phyloP scores from a whole-genome alignment of 345 rosid genomes.

The Rubroshorea leprosula region DNA sequence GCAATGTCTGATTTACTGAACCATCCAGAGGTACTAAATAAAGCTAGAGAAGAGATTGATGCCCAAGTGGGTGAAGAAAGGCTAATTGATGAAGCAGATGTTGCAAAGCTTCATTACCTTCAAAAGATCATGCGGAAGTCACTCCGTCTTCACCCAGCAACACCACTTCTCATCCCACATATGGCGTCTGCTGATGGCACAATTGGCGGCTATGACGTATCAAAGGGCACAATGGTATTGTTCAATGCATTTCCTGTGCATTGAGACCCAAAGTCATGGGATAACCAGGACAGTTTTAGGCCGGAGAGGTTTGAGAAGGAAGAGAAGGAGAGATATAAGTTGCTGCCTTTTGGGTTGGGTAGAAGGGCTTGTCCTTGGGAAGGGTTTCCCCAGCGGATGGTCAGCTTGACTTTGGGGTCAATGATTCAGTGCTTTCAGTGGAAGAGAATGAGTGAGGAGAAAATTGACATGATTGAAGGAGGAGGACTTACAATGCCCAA shows the following conservation, averaged over 20 bases:
- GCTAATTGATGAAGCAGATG: constrained; percentile 3
- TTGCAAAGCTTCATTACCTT: constrained; percentile 3
- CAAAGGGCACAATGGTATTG: background rate
- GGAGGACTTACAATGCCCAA: constrained; percentile 14
- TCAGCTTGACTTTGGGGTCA: constrained; percentile 16
- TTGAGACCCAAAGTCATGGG: constrained; percentile 2
- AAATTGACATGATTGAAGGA: constrained; percentile 18
- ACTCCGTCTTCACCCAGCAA: constrained; percentile 1
- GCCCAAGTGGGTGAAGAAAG: constrained; percentile 6
- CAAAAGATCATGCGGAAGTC: constrained; percentile 2
- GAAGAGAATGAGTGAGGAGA: background rate
- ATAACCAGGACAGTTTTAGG: constrained; percentile 5
- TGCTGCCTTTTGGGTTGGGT: constrained; percentile 18
- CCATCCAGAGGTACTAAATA: background rate
- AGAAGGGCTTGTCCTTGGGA: constrained; percentile 5
- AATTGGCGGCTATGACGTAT: constrained; percentile 6
- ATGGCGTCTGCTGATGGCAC: constrained; percentile 2
- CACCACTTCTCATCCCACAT: constrained; percentile 9
- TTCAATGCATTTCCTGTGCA: constrained; percentile 11
- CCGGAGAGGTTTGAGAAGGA: constrained; percentile 18
- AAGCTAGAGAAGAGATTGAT: constrained; percentile 8
- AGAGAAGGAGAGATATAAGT: background rate
- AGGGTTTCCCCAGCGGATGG: constrained; percentile 10
- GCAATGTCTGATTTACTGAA: constrained; percentile 1
- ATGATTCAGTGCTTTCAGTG: constrained; percentile 22